A percentile compares a stretch with the other conserved stretches of the same genome.
Conservation (phyloP, 441 rosid genomes). For the Populus hybrid region DNA sequence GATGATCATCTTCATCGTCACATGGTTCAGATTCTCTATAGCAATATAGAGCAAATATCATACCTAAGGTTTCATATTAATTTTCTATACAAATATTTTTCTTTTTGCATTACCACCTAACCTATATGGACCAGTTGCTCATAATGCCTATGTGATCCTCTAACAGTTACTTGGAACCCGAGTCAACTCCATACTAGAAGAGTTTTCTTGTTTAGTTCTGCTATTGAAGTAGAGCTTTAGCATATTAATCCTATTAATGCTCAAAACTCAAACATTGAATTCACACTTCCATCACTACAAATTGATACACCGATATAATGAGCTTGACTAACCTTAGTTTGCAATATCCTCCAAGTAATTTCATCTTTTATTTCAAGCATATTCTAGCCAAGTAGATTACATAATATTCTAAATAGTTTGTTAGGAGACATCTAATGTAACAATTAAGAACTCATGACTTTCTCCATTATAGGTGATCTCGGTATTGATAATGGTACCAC, state of each 20-base stretch:
- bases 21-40: too few relatives aligned
- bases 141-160: too few relatives aligned
- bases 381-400: neutral
- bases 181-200: too few relatives aligned
- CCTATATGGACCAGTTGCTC: too few relatives aligned
- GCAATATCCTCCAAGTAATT: neutral
- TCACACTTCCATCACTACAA: neutral
- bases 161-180: too few relatives aligned
- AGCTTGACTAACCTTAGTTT: neutral
- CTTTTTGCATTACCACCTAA: too few relatives aligned
- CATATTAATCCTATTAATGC: neutral
- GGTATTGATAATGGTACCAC: neutral
- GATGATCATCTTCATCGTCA: too few relatives aligned
- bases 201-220: neutral
- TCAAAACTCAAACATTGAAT: neutral
- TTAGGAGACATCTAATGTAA: neutral
- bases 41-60: too few relatives aligned
- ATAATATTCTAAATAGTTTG: neutral
- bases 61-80: too few relatives aligned
- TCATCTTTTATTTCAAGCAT: neutral
- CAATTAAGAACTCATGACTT: neutral
- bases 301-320: neutral
- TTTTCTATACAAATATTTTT: too few relatives aligned
- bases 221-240: neutral
- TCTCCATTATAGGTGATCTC: neutral